Evolutionary conservation across 2,329 filamentous ascomycete genomes (phyloP).

Genomic region (Cryphonectria naterciae): DNA sequence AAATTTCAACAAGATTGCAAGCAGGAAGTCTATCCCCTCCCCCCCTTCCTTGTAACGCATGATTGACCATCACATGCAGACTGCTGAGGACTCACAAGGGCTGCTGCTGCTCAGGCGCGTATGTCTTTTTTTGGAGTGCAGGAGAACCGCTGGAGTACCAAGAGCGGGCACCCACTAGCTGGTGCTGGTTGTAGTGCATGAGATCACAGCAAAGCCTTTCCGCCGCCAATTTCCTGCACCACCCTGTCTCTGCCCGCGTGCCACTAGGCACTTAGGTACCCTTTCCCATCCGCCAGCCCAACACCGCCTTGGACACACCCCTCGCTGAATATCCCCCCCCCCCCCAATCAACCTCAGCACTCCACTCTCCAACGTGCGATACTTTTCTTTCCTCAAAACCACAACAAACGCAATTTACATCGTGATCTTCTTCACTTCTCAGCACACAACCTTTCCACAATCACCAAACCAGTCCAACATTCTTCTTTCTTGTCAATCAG

Average conservation of each 20-base stretch:
- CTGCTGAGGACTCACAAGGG: not conserved
- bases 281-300: constrained; percentile 22
- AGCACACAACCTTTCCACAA: constrained; percentile 6
- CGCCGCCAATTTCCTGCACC: constrained; percentile 13
- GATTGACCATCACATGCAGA: not conserved
- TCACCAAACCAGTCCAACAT: constrained; percentile 10
- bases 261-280: constrained; percentile 13
- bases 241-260: not conserved
- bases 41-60: not conserved
- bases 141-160: not conserved
- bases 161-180: constrained; percentile 20
- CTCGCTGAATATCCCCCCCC: constrained; percentile 9
- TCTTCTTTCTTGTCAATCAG: constrained; percentile 24
- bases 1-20: not conserved
- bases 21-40: not conserved
- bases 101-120: not conserved
- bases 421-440: constrained; percentile 22
- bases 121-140: not conserved
- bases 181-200: constrained; percentile 24
- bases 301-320: constrained; percentile 10
- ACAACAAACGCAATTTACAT: constrained; percentile 26
- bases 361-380: constrained; percentile 28
- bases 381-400: constrained; percentile 16
- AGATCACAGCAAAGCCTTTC: constrained; percentile 8
- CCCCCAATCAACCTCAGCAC: constrained; percentile 27